These are phyloP conservation scores for Nemophila menziesii DNA, from an alignment of 257 asterid species.

Conservation along the genomic window DNA sequence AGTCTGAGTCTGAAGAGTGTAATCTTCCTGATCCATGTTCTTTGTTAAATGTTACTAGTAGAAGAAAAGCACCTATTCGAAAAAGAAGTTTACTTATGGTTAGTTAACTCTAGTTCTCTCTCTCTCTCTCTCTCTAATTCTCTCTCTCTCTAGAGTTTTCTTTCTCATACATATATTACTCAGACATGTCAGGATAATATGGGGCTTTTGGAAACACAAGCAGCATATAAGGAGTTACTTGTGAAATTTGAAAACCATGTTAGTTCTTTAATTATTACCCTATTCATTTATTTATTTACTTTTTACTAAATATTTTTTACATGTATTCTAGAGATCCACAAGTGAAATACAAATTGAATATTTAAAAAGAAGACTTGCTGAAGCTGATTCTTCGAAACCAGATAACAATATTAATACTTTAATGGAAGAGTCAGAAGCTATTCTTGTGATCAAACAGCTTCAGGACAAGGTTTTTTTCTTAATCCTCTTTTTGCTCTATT, in stretches of 20 bases:
- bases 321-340: slow-evolving; percentile 43
- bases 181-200: slow-evolving; percentile 51
- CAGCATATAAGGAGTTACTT: slow-evolving; percentile 60
- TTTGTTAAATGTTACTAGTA: slow-evolving; percentile 72
- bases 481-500: slow-evolving; percentile 4
- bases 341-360: slow-evolving; percentile 51
- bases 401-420: slow-evolving; percentile 16
- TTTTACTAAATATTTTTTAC: slow-evolving; percentile 10
- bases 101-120: slow-evolving; percentile 11
- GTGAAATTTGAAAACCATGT: slow-evolving; percentile 67
- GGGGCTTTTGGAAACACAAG: slow-evolving; percentile 36
- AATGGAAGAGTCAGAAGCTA: slow-evolving; percentile 50
- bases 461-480: slow-evolving; percentile 66
- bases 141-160: background rate
- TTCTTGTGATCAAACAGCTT: slow-evolving; percentile 62
- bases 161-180: slow-evolving; percentile 14
- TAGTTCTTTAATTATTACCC: slow-evolving; percentile 27
- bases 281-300: slow-evolving; percentile 4
- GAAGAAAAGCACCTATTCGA: slow-evolving; percentile 56
- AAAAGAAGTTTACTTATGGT: slow-evolving; percentile 63
- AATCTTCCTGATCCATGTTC: slow-evolving; percentile 54
- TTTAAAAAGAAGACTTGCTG: slow-evolving; percentile 54
- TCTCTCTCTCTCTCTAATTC: background rate
- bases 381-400: slow-evolving; percentile 26
- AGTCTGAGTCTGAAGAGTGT: slow-evolving; percentile 29